Evolutionary conservation across 306 rosid genomes (phyloP).

Genomic region (Benincasa hispida): DNA sequence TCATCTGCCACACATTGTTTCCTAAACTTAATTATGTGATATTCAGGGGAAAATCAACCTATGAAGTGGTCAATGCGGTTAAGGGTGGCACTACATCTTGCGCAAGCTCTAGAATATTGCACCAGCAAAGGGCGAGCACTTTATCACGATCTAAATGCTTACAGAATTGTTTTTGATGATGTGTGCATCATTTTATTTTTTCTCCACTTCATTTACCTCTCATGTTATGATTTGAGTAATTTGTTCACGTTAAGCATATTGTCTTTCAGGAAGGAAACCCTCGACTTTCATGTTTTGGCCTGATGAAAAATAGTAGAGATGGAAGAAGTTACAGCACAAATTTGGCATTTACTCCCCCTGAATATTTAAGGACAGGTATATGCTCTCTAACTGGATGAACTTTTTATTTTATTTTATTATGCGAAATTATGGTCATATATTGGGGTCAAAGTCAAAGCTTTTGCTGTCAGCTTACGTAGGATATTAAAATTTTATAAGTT

Average conservation of each 20-base stretch:
- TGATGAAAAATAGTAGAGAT: conserved; percentile 96
- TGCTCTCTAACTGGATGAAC: not conserved
- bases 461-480: not conserved
- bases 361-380: conserved; percentile 81
- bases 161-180: conserved; percentile 81
- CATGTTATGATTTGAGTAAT: not conserved
- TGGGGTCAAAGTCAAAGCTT: not conserved
- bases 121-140: conserved; percentile 83
- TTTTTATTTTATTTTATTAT: not conserved
- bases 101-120: conserved; percentile 93
- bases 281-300: conserved; percentile 90
- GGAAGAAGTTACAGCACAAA: conserved; percentile 97
- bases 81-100: conserved; percentile 85
- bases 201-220: not conserved
- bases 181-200: conserved; percentile 36
- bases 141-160: conserved; percentile 92
- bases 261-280: conserved; percentile 73
- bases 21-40: conserved; percentile 14
- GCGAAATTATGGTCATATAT: not conserved
- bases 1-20: not conserved
- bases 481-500: not conserved
- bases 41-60: conserved; percentile 84
- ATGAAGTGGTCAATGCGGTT: conserved; percentile 95
- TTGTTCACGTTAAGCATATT: conserved; percentile 6
- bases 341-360: conserved; percentile 92